Evolutionary conservation across 306 rosid genomes (phyloP).

Genomic region (Lathyrus aphaca): DNA sequence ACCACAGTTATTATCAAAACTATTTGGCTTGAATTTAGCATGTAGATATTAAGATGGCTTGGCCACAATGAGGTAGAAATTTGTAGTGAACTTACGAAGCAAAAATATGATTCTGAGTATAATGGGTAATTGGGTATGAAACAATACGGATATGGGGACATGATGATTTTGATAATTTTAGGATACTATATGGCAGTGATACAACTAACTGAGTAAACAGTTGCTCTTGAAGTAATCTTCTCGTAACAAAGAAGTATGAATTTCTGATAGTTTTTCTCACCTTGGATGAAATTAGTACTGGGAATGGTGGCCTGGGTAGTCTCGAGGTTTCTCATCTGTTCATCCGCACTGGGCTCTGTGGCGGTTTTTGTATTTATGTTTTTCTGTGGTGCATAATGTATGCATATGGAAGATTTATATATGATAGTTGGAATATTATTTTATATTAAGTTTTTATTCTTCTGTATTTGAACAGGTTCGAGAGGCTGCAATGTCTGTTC

Average conservation of each 20-base stretch:
- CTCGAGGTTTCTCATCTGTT: conserved; percentile 6
- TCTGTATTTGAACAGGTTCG: conserved; percentile 71
- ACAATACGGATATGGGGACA: background rate
- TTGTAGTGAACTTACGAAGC: conserved; percentile 29
- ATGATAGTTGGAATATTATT: conserved; percentile 18
- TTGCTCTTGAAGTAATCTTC: conserved; percentile 12
- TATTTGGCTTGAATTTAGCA: conserved; percentile 8
- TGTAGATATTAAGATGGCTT: conserved; percentile 21
- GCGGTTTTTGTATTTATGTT: conserved; percentile 25
- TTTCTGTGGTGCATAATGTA: conserved; percentile 1
- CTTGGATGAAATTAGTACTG: conserved; percentile 16
- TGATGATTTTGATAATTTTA: background rate
- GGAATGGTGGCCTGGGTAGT: conserved; percentile 3
- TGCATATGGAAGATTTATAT: background rate
- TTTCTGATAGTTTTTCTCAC: background rate
- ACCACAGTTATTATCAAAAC: too few relatives aligned
- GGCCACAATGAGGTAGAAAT: conserved; percentile 8
- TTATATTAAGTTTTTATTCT: conserved; percentile 14
- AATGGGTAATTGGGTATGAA: background rate
- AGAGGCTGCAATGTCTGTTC: conserved; percentile 86
- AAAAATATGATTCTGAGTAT: background rate
- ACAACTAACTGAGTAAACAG: conserved; percentile 11
- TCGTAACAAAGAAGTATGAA: conserved; percentile 4
- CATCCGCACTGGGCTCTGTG: conserved; percentile 10
- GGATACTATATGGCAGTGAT: conserved; percentile 23